Evolutionary conservation across 129 eudicot species (phyloP).

Genomic region (Artemisia annua): DNA sequence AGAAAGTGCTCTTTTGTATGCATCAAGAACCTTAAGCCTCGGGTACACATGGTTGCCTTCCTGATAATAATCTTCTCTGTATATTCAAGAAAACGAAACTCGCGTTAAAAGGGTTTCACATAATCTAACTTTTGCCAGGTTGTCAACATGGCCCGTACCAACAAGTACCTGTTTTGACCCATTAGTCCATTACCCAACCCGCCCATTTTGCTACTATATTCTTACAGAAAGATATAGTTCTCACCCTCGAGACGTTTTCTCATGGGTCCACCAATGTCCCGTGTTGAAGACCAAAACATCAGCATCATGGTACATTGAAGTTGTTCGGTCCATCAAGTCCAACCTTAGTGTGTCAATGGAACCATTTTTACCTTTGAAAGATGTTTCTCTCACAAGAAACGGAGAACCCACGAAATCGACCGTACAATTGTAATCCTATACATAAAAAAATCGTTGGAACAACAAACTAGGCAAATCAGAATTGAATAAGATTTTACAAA

Average conservation of each 20-base stretch:
- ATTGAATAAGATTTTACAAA: not conserved
- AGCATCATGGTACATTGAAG: conserved; percentile 86
- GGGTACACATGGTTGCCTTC: conserved; percentile 49
- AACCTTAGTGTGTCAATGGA: conserved; percentile 66
- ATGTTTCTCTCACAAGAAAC: conserved; percentile 79
- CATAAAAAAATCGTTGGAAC: no score
- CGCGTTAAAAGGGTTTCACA: no score
- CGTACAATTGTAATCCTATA: conserved; percentile 77
- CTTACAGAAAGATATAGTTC: conserved; percentile 16
- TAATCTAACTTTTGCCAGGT: no score
- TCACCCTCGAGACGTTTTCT: conserved; percentile 90
- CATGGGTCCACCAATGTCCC: conserved; percentile 97
- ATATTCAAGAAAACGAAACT: no score
- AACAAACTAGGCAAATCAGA: not conserved
- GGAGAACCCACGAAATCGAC: conserved; percentile 86
- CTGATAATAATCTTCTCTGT: no score
- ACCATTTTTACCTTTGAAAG: conserved; percentile 54
- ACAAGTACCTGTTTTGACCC: no score
- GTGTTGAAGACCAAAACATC: conserved; percentile 85
- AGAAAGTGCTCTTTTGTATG: conserved; percentile 72
- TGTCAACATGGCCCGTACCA: not conserved
- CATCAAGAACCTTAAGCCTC: conserved; percentile 87
- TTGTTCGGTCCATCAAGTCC: conserved; percentile 85
- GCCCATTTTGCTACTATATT: not conserved
- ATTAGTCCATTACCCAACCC: no score